phyloP scores from a whole-genome alignment of 345 rosid genomes.

The Gossypium herbaceum region DNA sequence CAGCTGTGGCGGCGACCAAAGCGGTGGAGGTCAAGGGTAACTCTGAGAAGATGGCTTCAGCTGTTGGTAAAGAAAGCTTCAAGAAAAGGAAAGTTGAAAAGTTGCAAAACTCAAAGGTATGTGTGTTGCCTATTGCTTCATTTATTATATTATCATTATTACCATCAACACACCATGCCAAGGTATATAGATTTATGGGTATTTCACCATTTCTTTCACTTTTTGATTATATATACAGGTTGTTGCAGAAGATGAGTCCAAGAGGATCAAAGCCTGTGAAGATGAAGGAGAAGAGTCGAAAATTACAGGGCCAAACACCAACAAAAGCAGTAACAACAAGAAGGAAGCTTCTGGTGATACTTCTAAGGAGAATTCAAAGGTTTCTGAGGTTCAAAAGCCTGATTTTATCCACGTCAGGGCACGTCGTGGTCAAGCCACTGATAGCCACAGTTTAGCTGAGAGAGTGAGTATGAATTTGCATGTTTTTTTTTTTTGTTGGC shows the following conservation, averaged over 20 bases:
- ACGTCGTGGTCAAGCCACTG: slow-evolving; percentile 96
- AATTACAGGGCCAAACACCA: slow-evolving; percentile 44
- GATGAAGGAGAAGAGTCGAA: slow-evolving; percentile 58
- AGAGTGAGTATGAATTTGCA: slow-evolving; percentile 51
- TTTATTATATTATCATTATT: neutral
- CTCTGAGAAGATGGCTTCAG: slow-evolving; percentile 30
- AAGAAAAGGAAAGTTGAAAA: slow-evolving; percentile 64
- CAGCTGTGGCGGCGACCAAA: slow-evolving; percentile 23
- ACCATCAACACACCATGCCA: no score
- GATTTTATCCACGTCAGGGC: slow-evolving; percentile 98
- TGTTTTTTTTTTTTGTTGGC: no score
- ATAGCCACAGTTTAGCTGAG: slow-evolving; percentile 97
- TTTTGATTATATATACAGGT: slow-evolving; percentile 28
- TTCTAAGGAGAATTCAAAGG: slow-evolving; percentile 69
- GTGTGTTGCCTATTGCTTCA: neutral
- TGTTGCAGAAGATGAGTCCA: slow-evolving; percentile 38
- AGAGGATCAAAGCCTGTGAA: slow-evolving; percentile 33
- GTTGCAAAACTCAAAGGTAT: slow-evolving; percentile 35
- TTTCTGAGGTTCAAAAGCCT: slow-evolving; percentile 50
- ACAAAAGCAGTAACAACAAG: slow-evolving; percentile 35
- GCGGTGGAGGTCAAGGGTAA: slow-evolving; percentile 21
- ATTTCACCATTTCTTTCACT: no score
- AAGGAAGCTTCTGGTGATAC: slow-evolving; percentile 40
- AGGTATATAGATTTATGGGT: no score
- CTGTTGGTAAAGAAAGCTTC: slow-evolving; percentile 38